phyloP scores from a whole-genome alignment of 1,139 yeast genomes.

The Nematodospora anomalae region DNA sequence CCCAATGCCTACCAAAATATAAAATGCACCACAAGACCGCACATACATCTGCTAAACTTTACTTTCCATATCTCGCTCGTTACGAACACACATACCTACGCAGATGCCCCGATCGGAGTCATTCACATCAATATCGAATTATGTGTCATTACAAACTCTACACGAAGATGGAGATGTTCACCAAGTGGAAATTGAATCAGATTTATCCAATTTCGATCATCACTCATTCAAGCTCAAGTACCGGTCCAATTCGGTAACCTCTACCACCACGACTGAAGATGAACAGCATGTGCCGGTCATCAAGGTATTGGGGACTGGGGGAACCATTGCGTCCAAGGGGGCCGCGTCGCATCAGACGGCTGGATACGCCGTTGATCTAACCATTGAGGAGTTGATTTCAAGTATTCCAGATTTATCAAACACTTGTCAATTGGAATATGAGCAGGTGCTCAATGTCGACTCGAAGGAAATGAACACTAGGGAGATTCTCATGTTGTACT shows the following conservation, averaged over 20 bases:
- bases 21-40: no score
- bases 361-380: conserved; percentile 65
- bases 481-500: conserved; percentile 33
- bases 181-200: conserved; percentile 9
- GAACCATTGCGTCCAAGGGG: conserved; percentile 72
- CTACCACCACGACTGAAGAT: conserved; percentile 13
- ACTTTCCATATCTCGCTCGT: no score
- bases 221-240: conserved; percentile 18
- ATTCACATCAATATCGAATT: neutral
- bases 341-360: conserved; percentile 57
- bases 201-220: conserved; percentile 4
- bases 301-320: conserved; percentile 70
- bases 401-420: conserved; percentile 62
- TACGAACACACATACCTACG: no score
- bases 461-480: conserved; percentile 59
- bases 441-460: conserved; percentile 64
- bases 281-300: conserved; percentile 35
- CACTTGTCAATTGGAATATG: conserved; percentile 60
- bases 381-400: conserved; percentile 59
- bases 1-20: no score
- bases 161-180: neutral
- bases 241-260: conserved; percentile 17
- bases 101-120: neutral
- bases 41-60: no score
- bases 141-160: neutral